A percentile compares a stretch with the other conserved stretches of the same genome.
Conservation (phyloP, 352 stramenopile species). For the Phytophthora melonis region DNA sequence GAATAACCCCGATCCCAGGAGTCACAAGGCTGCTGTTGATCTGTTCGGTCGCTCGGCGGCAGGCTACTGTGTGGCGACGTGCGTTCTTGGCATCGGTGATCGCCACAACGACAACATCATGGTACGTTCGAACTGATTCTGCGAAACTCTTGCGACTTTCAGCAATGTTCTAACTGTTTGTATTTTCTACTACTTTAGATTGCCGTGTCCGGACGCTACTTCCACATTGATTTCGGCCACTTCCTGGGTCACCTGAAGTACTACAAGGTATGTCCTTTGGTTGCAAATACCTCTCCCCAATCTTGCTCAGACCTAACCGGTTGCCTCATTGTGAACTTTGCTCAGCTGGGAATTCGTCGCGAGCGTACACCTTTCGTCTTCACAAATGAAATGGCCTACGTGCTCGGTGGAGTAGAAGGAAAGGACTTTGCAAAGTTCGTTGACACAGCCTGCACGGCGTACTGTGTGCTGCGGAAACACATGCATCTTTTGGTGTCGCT, state of each 20-base stretch:
- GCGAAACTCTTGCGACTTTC: no score
- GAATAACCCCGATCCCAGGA: slow-evolving; percentile 74
- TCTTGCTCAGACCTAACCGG: neutral
- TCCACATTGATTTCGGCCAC: slow-evolving; percentile 90
- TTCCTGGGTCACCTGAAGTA: slow-evolving; percentile 90
- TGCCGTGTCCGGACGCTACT: slow-evolving; percentile 72
- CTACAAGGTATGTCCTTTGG: slow-evolving; percentile 18
- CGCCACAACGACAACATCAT: slow-evolving; percentile 97
- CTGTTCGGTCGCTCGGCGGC: slow-evolving; percentile 89
- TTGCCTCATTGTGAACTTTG: neutral
- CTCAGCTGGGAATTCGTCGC: slow-evolving; percentile 74
- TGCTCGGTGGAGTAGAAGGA: slow-evolving; percentile 72
- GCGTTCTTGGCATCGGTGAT: slow-evolving; percentile 94
- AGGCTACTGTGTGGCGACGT: slow-evolving; percentile 94
- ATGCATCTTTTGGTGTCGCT: slow-evolving; percentile 85
- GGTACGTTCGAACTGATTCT: slow-evolving; percentile 49
- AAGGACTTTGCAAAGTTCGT: slow-evolving; percentile 71
- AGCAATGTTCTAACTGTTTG: neutral
- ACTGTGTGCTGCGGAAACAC: slow-evolving; percentile 81
- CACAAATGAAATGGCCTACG: slow-evolving; percentile 87
- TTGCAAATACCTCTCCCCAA: neutral
- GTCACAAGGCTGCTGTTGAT: slow-evolving; percentile 64
- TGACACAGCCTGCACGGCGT: slow-evolving; percentile 68
- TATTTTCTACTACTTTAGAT: slow-evolving; percentile 48
- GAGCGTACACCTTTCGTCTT: slow-evolving; percentile 89